Conservation (phyloP, 2,329 filamentous ascomycete species). For the Pseudocercospora macadamiae region DNA sequence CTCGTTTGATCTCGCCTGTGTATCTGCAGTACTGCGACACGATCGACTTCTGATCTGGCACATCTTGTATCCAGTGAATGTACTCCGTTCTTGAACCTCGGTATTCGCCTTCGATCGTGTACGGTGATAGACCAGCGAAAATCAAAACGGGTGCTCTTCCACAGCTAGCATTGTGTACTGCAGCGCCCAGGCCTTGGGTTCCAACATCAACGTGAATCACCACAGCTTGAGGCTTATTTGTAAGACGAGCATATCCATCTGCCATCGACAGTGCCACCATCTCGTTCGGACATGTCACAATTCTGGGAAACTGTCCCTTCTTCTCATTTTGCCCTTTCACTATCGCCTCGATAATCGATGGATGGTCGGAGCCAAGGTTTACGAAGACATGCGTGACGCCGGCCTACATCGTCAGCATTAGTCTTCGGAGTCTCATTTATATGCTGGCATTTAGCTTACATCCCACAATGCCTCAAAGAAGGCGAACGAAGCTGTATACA, state of each 20-base stretch:
- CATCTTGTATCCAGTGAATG: conserved; percentile 85
- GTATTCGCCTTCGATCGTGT: conserved; percentile 76
- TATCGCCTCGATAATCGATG: conserved; percentile 78
- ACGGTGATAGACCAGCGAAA: conserved; percentile 77
- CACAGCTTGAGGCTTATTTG: conserved; percentile 73
- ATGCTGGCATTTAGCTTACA: conserved; percentile 40
- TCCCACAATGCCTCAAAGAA: conserved; percentile 84
- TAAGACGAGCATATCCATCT: conserved; percentile 75
- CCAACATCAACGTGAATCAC: conserved; percentile 82
- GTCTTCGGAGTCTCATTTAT: neutral
- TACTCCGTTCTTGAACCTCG: conserved; percentile 78
- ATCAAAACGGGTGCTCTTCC: conserved; percentile 75
- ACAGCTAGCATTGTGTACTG: conserved; percentile 77
- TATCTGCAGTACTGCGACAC: conserved; percentile 85
- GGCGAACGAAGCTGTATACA: conserved; percentile 75
- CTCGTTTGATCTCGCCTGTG: conserved; percentile 78
- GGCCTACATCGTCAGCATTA: conserved; percentile 40
- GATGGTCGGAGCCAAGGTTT: conserved; percentile 72
- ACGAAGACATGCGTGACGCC: conserved; percentile 65
- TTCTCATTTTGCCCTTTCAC: conserved; percentile 73
- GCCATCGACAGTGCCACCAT: conserved; percentile 81
- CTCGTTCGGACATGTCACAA: conserved; percentile 82
- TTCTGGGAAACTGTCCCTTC: conserved; percentile 66
- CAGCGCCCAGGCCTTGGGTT: conserved; percentile 75
- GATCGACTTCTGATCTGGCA: conserved; percentile 79